Percentiles rank a stretch among this genome's conserved stretches.
Evolutionary conservation across 2,329 filamentous ascomycete genomes (phyloP).

Genomic region (Coleophoma crateriformis): DNA sequence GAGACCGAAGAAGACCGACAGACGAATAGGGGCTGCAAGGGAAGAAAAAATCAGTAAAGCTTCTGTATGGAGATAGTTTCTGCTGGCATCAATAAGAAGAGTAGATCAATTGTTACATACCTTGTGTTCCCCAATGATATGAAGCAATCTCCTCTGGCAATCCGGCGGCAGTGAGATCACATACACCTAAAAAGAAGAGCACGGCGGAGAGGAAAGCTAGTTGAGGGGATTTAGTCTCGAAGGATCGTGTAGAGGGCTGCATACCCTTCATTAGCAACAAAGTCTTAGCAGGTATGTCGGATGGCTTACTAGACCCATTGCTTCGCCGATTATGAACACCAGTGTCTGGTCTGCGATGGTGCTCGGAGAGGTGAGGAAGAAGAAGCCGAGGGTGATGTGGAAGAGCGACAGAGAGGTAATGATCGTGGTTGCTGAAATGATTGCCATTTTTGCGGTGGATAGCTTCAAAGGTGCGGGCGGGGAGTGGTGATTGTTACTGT

Average conservation of each 20-base stretch:
- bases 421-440: constrained; percentile 75
- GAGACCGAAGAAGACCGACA: constrained; percentile 55
- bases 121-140: constrained; percentile 59
- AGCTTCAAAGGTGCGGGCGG: too few species aligned
- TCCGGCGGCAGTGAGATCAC: constrained; percentile 61
- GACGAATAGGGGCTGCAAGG: constrained; percentile 51
- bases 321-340: constrained; percentile 76
- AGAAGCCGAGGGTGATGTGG: constrained; percentile 77
- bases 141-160: constrained; percentile 61
- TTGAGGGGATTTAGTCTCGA: constrained; percentile 64
- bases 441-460: constrained; percentile 55
- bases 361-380: constrained; percentile 71
- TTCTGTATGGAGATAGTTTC: too few species aligned
- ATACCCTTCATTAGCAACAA: not conserved
- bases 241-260: constrained; percentile 60
- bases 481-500: too few species aligned
- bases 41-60: too few species aligned
- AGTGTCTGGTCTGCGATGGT: constrained; percentile 73
- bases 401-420: constrained; percentile 78
- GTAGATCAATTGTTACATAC: constrained; percentile 39
- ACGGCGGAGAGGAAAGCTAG: constrained; percentile 69
- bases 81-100: constrained; percentile 48
- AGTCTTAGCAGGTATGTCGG: not conserved
- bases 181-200: constrained; percentile 54
- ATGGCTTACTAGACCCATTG: constrained; percentile 68